Evolutionary conservation across 768 basidiomycete species (phyloP).

Genomic region (Mycena vulgaris): DNA sequence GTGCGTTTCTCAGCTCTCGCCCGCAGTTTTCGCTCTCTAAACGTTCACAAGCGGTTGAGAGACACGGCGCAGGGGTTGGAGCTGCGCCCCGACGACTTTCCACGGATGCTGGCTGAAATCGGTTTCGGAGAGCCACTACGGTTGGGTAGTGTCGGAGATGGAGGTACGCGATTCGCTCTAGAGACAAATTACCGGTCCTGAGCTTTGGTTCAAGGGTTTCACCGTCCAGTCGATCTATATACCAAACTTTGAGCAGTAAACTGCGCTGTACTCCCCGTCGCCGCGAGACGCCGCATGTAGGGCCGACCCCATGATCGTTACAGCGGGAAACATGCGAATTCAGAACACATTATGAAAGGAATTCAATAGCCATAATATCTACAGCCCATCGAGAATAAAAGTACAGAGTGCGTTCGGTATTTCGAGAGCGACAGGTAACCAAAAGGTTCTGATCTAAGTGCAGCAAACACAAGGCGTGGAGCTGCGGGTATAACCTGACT

Average conservation of each 20-base stretch:
- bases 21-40: conserved; percentile 2
- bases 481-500: no score
- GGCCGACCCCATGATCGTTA: no score
- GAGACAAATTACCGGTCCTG: conserved; percentile 1
- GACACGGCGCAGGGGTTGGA: conserved; percentile 71
- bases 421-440: no score
- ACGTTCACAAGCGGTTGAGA: conserved; percentile 62
- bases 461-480: no score
- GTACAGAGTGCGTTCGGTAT: no score
- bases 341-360: no score
- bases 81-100: conserved; percentile 78
- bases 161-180: conserved; percentile 60
- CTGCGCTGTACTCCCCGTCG: neutral
- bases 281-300: no score
- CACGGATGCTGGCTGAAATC: conserved; percentile 64
- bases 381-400: no score
- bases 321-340: no score
- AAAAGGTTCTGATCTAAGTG: no score
- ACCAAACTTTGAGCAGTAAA: conserved; percentile 52
- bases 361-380: no score
- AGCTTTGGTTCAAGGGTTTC: conserved; percentile 62
- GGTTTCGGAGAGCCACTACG: conserved; percentile 71
- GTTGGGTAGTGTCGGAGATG: conserved; percentile 73
- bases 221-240: conserved; percentile 76
- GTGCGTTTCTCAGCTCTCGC: conserved; percentile 49